Base-by-base conservation (phyloP, 805 yeast species). In the Cyberlindnera nakhonratchasimensis region DNA sequence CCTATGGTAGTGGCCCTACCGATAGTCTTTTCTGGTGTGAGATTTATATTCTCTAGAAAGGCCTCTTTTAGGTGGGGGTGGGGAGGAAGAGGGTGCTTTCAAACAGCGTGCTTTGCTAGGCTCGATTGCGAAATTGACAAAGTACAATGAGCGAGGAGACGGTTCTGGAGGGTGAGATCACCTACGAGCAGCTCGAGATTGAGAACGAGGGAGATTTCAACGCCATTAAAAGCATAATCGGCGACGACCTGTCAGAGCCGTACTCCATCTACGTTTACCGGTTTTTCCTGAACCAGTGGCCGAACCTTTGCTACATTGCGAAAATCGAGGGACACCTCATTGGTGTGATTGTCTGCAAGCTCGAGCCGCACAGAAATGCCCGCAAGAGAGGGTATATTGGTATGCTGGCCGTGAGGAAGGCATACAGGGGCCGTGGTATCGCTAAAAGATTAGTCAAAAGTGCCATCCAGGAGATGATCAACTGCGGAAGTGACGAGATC, bases 241-340 rank as follows among this genome's bases (percentile, higher is more conserved):
- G 82, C 30, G 70, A 68, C 10, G 93, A 90, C 61, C 69, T 93
- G 29, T 82, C 93, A 22, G 99, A 93, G 62, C 98, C 99, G 0
- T 93, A 93, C 60, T 90, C 97, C 4, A 75, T 87, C 16, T 93
- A 87, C 56, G 97, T 93, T 3, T 93, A 90, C 63, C 75, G 96
- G 58, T 93, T 83, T 65, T 93, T 93, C 59, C 67, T 93, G 32
- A 83, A 84, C 54, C 82, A 81, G 53, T 90, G 97, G 96, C 96
- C 98, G 1, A 81, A 84, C 35, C 72, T 89, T 44, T 84, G 96
- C 46, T 74, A 75, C 40, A 57, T 86, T 29, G 91, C 84, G 9
- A 73, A 72, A 44, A 72, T 69, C 36, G 58, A 48, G 11, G 54
- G 46, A 5, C 54, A 58, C 16, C 71, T 82, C 2, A 69, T 90